These are phyloP conservation scores for Aspergillus sp. DNA, from an alignment of 2,329 filamentous ascomycete species.

Conservation along the genomic window DNA sequence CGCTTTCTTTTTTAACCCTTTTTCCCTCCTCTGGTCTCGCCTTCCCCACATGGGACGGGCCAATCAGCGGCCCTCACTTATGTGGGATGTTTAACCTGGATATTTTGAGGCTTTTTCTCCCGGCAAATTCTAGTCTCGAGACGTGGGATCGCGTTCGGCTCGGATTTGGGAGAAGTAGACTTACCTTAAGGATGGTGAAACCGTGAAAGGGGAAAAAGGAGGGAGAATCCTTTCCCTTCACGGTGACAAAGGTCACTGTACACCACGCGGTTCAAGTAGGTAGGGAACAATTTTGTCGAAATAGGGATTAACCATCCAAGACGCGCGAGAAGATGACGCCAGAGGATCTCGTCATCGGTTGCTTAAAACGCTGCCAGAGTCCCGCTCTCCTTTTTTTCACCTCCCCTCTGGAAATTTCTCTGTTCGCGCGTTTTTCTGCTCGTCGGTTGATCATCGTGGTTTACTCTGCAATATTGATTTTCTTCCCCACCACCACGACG, in stretches of 20 bases:
- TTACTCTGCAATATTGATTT: constrained; percentile 4
- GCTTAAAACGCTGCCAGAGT: constrained; percentile 5
- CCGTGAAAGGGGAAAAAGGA: too few relatives aligned
- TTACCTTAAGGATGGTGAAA: background rate
- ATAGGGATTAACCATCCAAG: background rate
- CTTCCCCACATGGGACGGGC: constrained; percentile 14
- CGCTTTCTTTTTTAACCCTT: constrained; percentile 1
- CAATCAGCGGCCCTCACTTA: constrained; percentile 9
- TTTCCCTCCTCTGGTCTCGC: background rate
- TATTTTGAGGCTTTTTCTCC: constrained; percentile 2
- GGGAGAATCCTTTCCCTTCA: background rate
- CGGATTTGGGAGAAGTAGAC: background rate
- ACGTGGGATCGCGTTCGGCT: background rate
- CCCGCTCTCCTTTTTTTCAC: background rate
- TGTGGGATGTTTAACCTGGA: constrained; percentile 18
- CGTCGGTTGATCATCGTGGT: constrained; percentile 4
- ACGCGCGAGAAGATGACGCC: constrained; percentile 3
- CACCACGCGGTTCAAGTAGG: background rate
- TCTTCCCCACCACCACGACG: constrained; percentile 3
- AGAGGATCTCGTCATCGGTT: constrained; percentile 8
- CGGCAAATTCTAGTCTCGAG: background rate
- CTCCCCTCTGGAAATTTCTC: background rate
- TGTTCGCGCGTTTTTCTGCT: background rate
- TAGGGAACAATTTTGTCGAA: background rate
- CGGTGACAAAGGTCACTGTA: too few relatives aligned